phyloP scores from a whole-genome alignment of 140 eudicot species.

The Flaveria floridana region DNA sequence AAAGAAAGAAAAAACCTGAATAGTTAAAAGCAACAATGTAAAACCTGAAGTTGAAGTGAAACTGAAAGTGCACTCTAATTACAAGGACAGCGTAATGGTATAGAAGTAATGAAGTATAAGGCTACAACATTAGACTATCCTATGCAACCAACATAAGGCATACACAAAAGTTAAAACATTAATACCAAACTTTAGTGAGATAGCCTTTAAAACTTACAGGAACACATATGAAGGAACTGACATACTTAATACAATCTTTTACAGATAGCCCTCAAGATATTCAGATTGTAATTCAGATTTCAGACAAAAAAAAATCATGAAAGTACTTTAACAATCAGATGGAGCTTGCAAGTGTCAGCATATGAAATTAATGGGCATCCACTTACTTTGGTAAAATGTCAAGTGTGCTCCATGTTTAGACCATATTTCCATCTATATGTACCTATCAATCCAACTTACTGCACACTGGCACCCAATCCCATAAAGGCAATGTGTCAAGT shows the following conservation, averaged over 20 bases:
- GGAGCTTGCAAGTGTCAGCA: slow-evolving; percentile 12
- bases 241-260: not conserved
- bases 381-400: not conserved
- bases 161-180: not conserved
- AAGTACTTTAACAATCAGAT: not conserved
- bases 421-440: not conserved
- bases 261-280: not conserved
- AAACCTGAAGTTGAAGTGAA: slow-evolving; percentile 3
- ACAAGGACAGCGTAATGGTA: not conserved
- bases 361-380: not conserved
- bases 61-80: not conserved
- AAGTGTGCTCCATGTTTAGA: not conserved
- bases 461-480: not conserved
- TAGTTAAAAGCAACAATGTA: slow-evolving; percentile 5
- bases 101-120: not conserved
- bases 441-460: slow-evolving; percentile 13
- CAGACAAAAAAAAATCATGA: not conserved
- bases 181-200: not conserved
- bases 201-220: not conserved
- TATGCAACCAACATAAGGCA: slow-evolving; percentile 11
- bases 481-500: not conserved
- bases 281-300: not conserved
- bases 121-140: slow-evolving; percentile 7
- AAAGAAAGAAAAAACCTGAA: too few species aligned
- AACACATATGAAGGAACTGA: not conserved